Evolutionary conservation across 1,139 yeast genomes (phyloP).

Genomic region (Nematodospora anomalae): DNA sequence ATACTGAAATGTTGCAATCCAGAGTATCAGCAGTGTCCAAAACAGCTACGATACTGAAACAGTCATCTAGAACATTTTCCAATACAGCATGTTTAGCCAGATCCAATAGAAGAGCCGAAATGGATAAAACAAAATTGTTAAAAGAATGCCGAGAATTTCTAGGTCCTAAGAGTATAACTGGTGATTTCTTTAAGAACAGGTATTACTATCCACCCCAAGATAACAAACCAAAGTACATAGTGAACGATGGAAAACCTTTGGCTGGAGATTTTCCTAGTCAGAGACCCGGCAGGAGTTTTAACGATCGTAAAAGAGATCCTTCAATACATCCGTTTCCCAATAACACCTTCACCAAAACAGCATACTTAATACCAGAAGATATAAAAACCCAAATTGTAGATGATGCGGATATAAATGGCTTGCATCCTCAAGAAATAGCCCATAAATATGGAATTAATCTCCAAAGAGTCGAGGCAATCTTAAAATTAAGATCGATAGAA

Average conservation of each 20-base stretch:
- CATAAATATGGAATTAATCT: slow-evolving; percentile 77
- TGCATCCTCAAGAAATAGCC: slow-evolving; percentile 72
- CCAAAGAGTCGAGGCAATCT: slow-evolving; percentile 83
- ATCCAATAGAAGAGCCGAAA: slow-evolving; percentile 8
- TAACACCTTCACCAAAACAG: slow-evolving; percentile 70
- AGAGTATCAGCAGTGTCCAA: not conserved
- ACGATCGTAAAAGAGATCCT: slow-evolving; percentile 28
- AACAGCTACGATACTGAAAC: not conserved
- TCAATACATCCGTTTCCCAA: slow-evolving; percentile 75
- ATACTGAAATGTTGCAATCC: not conserved
- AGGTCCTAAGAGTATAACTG: slow-evolving; percentile 83
- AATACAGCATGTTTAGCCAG: slow-evolving; percentile 6
- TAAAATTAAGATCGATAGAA: slow-evolving; percentile 67
- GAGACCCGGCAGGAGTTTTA: slow-evolving; percentile 12
- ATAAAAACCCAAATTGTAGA: slow-evolving; percentile 60
- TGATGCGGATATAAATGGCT: slow-evolving; percentile 53
- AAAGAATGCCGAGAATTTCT: slow-evolving; percentile 42
- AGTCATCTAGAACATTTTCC: slow-evolving; percentile 6
- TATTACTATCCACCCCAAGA: slow-evolving; percentile 71
- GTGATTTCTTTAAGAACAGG: slow-evolving; percentile 77
- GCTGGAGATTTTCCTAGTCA: slow-evolving; percentile 15
- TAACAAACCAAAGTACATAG: slow-evolving; percentile 73
- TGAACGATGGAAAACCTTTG: slow-evolving; percentile 53
- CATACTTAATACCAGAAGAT: slow-evolving; percentile 55
- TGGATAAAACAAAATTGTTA: slow-evolving; percentile 10